Conservation (phyloP, 192 early-diverging fungal genomes). For the Backusella parvicylindrica region DNA sequence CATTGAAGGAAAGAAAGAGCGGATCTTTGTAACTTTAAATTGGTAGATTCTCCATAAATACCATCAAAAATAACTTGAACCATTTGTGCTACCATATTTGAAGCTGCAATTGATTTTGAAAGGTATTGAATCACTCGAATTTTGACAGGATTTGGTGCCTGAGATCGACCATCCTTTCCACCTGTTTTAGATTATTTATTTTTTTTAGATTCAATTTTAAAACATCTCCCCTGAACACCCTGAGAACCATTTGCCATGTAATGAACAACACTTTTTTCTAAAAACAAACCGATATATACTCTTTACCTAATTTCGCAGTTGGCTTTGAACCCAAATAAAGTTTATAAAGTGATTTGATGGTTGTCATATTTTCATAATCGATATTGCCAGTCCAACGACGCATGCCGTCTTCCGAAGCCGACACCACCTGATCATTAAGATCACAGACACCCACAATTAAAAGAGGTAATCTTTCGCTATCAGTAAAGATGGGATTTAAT, state of each 20-base stretch:
- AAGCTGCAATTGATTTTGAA: slow-evolving; percentile 60
- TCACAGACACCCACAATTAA: slow-evolving; percentile 64
- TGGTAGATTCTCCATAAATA: slow-evolving; percentile 73
- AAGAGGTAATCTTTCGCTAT: slow-evolving; percentile 58
- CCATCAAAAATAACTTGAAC: slow-evolving; percentile 76
- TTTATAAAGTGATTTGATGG: slow-evolving; percentile 36
- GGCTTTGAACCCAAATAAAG: slow-evolving; percentile 31
- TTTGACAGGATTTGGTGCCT: slow-evolving; percentile 56
- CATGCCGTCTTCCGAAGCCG: slow-evolving; percentile 77
- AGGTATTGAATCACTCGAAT: slow-evolving; percentile 59
- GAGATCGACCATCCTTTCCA: slow-evolving; percentile 23
- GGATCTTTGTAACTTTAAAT: slow-evolving; percentile 60
- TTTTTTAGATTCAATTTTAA: not conserved
- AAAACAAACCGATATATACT: not conserved
- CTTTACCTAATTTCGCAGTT: not conserved
- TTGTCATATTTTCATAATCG: slow-evolving; percentile 59
- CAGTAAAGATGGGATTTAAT: slow-evolving; percentile 26
- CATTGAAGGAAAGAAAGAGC: slow-evolving; percentile 89
- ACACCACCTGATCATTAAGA: slow-evolving; percentile 62
- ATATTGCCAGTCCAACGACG: slow-evolving; percentile 60
- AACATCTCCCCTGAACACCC: too few relatives aligned
- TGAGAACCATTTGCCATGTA: too few relatives aligned
- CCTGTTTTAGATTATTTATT: not conserved
- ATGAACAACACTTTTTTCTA: too few relatives aligned
- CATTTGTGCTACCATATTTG: slow-evolving; percentile 66